Percentiles rank a stretch among this genome's conserved stretches.
Conservation (phyloP, 164 flowering plant genomes). For the Warburgia ugandensis region DNA sequence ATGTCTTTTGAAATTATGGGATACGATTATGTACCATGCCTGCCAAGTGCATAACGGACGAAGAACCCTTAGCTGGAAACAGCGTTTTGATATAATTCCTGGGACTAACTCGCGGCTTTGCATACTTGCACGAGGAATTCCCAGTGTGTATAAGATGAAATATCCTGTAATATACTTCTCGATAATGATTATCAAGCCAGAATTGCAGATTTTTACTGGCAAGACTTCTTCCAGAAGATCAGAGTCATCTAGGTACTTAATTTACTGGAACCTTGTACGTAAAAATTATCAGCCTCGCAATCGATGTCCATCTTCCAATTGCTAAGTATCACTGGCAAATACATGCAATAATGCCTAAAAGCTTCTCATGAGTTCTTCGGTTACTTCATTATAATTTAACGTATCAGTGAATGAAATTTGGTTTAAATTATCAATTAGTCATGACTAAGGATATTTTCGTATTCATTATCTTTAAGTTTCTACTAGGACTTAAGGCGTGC, state of each 20-base stretch:
- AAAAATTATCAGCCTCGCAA: too few relatives aligned
- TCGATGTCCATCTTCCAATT: too few relatives aligned
- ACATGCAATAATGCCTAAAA: constrained; percentile 5
- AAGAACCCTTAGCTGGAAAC: constrained; percentile 46
- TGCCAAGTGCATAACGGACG: too few relatives aligned
- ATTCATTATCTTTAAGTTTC: too few relatives aligned
- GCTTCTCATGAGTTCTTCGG: neutral
- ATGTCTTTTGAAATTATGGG: too few relatives aligned
- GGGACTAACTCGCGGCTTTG: constrained; percentile 55
- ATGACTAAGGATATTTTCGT: too few relatives aligned
- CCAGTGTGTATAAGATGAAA: constrained; percentile 50
- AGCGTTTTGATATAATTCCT: constrained; percentile 38
- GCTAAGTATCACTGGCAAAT: too few relatives aligned
- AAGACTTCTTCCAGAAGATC: constrained; percentile 45
- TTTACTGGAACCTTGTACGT: constrained; percentile 66
- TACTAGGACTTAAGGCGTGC: too few relatives aligned
- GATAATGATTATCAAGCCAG: constrained; percentile 46
- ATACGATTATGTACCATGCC: too few relatives aligned
- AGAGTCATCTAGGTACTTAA: constrained; percentile 44
- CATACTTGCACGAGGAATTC: constrained; percentile 55
- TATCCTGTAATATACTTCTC: constrained; percentile 43
- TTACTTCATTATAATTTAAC: too few relatives aligned
- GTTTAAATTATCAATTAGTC: too few relatives aligned
- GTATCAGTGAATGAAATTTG: too few relatives aligned
- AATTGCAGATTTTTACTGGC: constrained; percentile 59